Percentiles rank a stretch among this genome's conserved stretches.
phyloP scores from a whole-genome alignment of 2,329 filamentous ascomycete genomes.

The Pseudocercospora fijiensis region DNA sequence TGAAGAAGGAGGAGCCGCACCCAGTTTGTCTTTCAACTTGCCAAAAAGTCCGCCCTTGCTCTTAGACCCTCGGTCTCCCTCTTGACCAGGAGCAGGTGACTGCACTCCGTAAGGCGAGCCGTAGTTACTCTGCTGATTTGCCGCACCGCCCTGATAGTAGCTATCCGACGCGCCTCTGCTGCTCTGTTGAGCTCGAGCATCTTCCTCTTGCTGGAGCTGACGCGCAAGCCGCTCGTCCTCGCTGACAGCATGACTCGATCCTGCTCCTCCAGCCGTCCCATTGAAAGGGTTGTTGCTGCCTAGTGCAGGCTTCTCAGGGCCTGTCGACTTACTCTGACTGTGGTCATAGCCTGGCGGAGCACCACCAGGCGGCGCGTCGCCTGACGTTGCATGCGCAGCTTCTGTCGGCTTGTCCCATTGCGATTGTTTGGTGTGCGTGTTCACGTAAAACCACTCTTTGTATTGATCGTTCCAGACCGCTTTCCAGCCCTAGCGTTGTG shows the following conservation, averaged over 20 bases:
- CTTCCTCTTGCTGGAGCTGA: constrained; percentile 79
- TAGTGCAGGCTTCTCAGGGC: constrained; percentile 50
- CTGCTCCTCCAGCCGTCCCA: constrained; percentile 34
- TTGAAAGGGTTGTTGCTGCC: constrained; percentile 72
- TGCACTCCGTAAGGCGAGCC: constrained; percentile 30
- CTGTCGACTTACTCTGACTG: constrained; percentile 41
- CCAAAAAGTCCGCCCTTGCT: constrained; percentile 48
- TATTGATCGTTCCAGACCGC: constrained; percentile 85
- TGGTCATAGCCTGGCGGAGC: constrained; percentile 67
- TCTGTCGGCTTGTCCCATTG: constrained; percentile 84
- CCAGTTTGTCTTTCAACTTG: constrained; percentile 53
- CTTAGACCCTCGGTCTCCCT: constrained; percentile 42
- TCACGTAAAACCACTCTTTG: constrained; percentile 92
- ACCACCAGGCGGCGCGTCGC: constrained; percentile 52
- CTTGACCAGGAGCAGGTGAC: constrained; percentile 16
- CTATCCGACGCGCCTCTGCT: constrained; percentile 46
- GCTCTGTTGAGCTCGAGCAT: constrained; percentile 53
- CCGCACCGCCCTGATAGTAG: constrained; percentile 45
- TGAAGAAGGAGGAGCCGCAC: constrained; percentile 28
- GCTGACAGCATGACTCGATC: constrained; percentile 43
- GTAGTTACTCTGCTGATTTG: constrained; percentile 33
- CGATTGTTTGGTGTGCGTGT: constrained; percentile 81
- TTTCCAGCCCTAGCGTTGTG: constrained; percentile 72
- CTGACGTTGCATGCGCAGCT: constrained; percentile 58
- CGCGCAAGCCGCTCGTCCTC: constrained; percentile 74